These are phyloP conservation scores for Dioscorea dumetorum DNA, from an alignment of 106 monocot genomes.

Conservation along the genomic window DNA sequence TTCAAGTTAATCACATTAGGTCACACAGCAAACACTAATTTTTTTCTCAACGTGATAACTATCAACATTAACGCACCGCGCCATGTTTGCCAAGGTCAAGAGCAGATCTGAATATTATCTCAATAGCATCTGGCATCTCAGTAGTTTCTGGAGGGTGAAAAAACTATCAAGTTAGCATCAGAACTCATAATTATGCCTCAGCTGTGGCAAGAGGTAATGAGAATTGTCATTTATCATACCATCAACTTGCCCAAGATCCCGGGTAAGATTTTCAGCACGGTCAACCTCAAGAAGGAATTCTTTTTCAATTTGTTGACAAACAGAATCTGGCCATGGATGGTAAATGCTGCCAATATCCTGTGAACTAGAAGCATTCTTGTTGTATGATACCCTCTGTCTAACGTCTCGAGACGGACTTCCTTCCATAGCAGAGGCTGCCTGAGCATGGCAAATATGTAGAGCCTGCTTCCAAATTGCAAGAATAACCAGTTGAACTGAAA, in stretches of 20 bases:
- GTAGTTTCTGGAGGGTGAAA: conserved; percentile 43
- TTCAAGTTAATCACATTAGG: background rate
- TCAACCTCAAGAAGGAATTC: conserved; percentile 74
- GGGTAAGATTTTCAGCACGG: conserved; percentile 75
- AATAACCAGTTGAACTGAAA: conserved; percentile 82
- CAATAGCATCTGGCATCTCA: conserved; percentile 97
- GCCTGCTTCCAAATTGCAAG: conserved; percentile 98
- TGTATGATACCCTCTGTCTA: conserved; percentile 8
- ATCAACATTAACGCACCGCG: conserved; percentile 43
- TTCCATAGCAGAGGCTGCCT: conserved; percentile 55
- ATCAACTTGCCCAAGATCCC: conserved; percentile 49
- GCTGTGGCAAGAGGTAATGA: background rate
- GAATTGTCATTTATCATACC: conserved; percentile 27
- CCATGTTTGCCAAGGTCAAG: conserved; percentile 71
- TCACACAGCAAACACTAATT: background rate
- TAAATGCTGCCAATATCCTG: conserved; percentile 17
- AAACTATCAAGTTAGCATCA: too few species aligned
- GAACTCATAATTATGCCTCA: background rate
- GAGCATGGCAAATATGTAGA: conserved; percentile 70
- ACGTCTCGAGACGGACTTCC: conserved; percentile 52
- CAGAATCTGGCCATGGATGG: conserved; percentile 27
- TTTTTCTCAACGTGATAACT: too few species aligned
- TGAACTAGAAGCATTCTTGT: conserved; percentile 16
- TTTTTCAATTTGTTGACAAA: conserved; percentile 53
- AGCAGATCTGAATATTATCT: conserved; percentile 84